A percentile compares a stretch with the other conserved stretches of the same genome.
These are phyloP conservation scores for Silene latifolia DNA, from an alignment of 148 eudicot species.

Conservation along the genomic window DNA sequence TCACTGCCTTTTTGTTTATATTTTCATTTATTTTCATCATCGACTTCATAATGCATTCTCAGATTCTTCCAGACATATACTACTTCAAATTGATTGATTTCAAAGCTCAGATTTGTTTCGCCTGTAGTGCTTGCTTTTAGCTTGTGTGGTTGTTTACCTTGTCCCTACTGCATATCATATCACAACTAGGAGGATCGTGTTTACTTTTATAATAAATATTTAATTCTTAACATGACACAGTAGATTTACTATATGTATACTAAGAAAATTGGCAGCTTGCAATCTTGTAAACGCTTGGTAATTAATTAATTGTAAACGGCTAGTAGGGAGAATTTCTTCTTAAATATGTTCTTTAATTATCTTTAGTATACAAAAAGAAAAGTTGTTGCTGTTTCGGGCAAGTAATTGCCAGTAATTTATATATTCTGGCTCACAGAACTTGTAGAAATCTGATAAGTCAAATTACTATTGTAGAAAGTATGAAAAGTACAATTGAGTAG, in stretches of 20 bases:
- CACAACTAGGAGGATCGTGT: not conserved
- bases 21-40: not conserved
- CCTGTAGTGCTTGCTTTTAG: not conserved
- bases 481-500: too few relatives aligned
- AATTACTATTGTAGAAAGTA: too few relatives aligned
- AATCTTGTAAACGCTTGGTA: too few relatives aligned
- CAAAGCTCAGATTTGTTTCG: not conserved
- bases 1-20: not conserved
- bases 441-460: too few relatives aligned
- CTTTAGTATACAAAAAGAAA: too few relatives aligned
- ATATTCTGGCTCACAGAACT: too few relatives aligned
- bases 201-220: not conserved
- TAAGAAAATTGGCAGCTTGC: too few relatives aligned
- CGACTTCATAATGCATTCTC: not conserved
- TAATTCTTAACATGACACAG: not conserved
- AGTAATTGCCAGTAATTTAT: too few relatives aligned
- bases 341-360: too few relatives aligned
- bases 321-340: too few relatives aligned
- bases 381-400: too few relatives aligned
- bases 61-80: not conserved
- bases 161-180: not conserved
- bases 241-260: not conserved
- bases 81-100: not conserved
- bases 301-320: too few relatives aligned
- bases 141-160: not conserved